Percentiles rank a stretch among this genome's conserved stretches.
Conservation (phyloP, 1,284 basidiomycete species). For the Austroboletus novae-zelandiae region DNA sequence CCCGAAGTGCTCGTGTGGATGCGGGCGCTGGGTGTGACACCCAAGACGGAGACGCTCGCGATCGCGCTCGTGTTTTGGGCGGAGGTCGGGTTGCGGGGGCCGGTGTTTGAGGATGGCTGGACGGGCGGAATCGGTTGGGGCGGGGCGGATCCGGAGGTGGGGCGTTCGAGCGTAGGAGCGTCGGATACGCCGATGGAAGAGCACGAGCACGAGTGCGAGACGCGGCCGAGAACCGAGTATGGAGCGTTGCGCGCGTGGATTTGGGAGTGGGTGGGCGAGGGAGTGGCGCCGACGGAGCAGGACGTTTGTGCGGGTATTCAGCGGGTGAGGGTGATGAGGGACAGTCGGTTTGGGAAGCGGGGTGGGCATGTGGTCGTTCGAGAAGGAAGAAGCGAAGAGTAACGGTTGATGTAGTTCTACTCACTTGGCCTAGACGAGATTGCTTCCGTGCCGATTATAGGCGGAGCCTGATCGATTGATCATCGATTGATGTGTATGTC, state of each 20-base stretch:
- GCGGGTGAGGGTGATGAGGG: conserved; percentile 30
- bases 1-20: conserved; percentile 79
- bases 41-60: conserved; percentile 55
- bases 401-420: too few species aligned
- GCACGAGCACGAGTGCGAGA: neutral
- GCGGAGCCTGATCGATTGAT: too few species aligned
- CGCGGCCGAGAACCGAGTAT: conserved; percentile 21
- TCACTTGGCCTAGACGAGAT: neutral
- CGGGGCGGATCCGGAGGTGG: neutral
- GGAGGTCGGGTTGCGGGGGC: conserved; percentile 63
- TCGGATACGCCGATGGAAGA: conserved; percentile 17
- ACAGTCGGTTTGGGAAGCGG: conserved; percentile 14
- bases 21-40: conserved; percentile 55
- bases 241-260: conserved; percentile 56
- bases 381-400: neutral
- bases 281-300: conserved; percentile 49
- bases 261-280: conserved; percentile 60
- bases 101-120: conserved; percentile 48
- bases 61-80: conserved; percentile 67
- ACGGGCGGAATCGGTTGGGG: conserved; percentile 19
- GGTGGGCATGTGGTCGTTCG: conserved; percentile 6
- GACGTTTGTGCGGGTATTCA: conserved; percentile 32
- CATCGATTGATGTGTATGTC: too few species aligned
- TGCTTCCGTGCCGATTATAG: conserved; percentile 1
- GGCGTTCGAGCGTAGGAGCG: conserved; percentile 45